phyloP scores from a whole-genome alignment of 1,284 basidiomycete species.

The Rhodotorula sp. region DNA sequence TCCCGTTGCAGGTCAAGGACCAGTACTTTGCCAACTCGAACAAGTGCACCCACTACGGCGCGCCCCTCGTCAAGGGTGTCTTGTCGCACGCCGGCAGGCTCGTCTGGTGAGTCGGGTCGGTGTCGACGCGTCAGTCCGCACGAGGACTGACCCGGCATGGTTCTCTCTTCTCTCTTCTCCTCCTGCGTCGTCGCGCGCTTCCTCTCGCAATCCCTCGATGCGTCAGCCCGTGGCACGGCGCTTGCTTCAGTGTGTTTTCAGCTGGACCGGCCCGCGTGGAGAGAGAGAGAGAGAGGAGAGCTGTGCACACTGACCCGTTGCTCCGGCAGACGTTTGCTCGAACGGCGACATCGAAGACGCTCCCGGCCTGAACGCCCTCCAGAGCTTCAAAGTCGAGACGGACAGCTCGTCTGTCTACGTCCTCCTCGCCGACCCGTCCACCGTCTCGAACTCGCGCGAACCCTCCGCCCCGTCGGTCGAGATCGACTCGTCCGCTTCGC shows the following conservation, averaged over 20 bases:
- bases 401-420: slow-evolving; percentile 59
- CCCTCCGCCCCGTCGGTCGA: slow-evolving; percentile 37
- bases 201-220: not conserved
- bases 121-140: too few relatives aligned
- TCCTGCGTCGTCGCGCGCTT: not conserved
- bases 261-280: not conserved
- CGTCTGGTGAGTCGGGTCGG: slow-evolving; percentile 60
- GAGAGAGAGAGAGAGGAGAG: not conserved
- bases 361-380: slow-evolving; percentile 79
- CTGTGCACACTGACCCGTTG: too few relatives aligned
- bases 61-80: slow-evolving; percentile 75
- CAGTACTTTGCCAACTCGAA: slow-evolving; percentile 66
- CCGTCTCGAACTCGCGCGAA: slow-evolving; percentile 45
- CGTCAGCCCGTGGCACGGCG: slow-evolving; percentile 82
- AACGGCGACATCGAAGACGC: slow-evolving; percentile 70
- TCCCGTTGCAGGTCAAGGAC: slow-evolving; percentile 30
- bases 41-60: slow-evolving; percentile 86
- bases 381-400: slow-evolving; percentile 71
- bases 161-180: too few relatives aligned
- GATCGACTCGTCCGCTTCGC: slow-evolving; percentile 46
- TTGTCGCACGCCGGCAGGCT: slow-evolving; percentile 74
- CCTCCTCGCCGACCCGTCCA: slow-evolving; percentile 63
- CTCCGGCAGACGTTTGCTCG: slow-evolving; percentile 57
- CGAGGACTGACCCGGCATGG: too few relatives aligned
- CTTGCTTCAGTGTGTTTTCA: slow-evolving; percentile 67